A percentile compares a stretch with the other conserved stretches of the same genome.
Evolutionary conservation across 495 filamentous ascomycete genomes (phyloP).

Genomic region (Penicillium antarcticum): DNA sequence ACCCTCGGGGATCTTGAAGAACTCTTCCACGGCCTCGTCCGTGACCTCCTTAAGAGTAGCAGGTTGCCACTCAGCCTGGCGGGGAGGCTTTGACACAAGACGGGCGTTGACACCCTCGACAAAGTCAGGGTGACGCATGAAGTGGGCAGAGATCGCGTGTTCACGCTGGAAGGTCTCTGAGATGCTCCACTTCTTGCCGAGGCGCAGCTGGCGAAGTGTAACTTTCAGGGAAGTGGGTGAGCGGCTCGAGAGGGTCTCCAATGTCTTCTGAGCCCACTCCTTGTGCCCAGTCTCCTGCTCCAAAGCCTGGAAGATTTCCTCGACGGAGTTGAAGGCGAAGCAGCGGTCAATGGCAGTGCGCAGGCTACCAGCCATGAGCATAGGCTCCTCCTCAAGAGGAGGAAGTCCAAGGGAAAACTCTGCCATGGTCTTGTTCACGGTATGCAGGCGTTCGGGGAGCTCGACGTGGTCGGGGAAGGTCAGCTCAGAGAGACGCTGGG

Average conservation of each 20-base stretch:
- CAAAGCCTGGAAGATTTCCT: slow-evolving; percentile 67
- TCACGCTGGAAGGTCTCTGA: slow-evolving; percentile 79
- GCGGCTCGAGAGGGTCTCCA: slow-evolving; percentile 64
- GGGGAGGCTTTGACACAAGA: slow-evolving; percentile 62
- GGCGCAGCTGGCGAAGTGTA: slow-evolving; percentile 72
- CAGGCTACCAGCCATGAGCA: slow-evolving; percentile 58
- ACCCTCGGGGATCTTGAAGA: slow-evolving; percentile 53
- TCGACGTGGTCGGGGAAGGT: slow-evolving; percentile 72
- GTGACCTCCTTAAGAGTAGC: slow-evolving; percentile 60
- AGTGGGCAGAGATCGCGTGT: slow-evolving; percentile 70
- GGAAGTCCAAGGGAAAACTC: slow-evolving; percentile 86
- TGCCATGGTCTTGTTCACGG: slow-evolving; percentile 84
- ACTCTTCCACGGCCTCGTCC: slow-evolving; percentile 48
- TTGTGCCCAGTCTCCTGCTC: slow-evolving; percentile 51
- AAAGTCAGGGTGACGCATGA: slow-evolving; percentile 89
- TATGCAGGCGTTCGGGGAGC: slow-evolving; percentile 55
- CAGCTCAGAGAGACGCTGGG: slow-evolving; percentile 82
- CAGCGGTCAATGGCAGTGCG: slow-evolving; percentile 82
- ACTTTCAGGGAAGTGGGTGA: slow-evolving; percentile 85
- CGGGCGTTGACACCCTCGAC: slow-evolving; percentile 76
- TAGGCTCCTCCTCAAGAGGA: slow-evolving; percentile 55
- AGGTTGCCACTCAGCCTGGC: slow-evolving; percentile 68
- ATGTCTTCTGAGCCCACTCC: slow-evolving; percentile 72
- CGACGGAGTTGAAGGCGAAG: slow-evolving; percentile 63
- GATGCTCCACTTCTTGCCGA: slow-evolving; percentile 73